Base-by-base conservation (phyloP, 1,284 basidiomycete species). In the Trametes versicolor region DNA sequence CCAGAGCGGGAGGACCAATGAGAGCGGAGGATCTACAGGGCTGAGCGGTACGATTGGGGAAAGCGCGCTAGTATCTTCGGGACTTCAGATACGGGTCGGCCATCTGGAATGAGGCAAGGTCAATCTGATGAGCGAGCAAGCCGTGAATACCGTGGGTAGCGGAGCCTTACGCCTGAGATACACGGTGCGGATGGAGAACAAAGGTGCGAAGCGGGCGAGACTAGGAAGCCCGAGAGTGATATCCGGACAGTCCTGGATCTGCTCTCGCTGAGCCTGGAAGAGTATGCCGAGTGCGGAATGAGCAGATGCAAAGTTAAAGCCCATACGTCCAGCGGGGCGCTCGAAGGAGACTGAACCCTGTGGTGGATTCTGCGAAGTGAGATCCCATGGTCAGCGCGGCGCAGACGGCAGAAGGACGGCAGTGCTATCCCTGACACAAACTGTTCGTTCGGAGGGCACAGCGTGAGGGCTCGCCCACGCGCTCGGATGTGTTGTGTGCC, bases 141-240 rank as follows among this genome's bases (percentile, higher is more conserved):
- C 61, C 61, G 61, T 47, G 61, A 57, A 57, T 57, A 52, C 54
- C 61, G 61, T 62, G 61, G 61, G 61, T 62, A 29, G 39, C 54
- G 60, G 43, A 27, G 34, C 23, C 25, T 1, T 15, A 23, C 32
- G 37, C 48, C 47, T 62, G 61, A 36, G 61, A 57, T 47, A 34
- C 9, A 36, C 34, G 13, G 36, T 10, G 48, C 54, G 25, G n/a
- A 57, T 62, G 36, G 37, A 47, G 47, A 51, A 62, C 61, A 62
- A 62, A 15, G 61, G 39, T 51, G 17, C 41, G 29, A n/a, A 56
- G 34, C 13, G 25, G 9, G 27, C 25, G 47, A 41, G 13, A 8
- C 2, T 13, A 36, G 25, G 56, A 41, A 50, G 51, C 29, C 17
- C n/a, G 23, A 39, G 34, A 37, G 32, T 49, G 52, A 61, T 55